Percentiles rank a stretch among this genome's conserved stretches.
Evolutionary conservation across 2,329 filamentous ascomycete genomes (phyloP).

Genomic region (Cordyceps javanica): DNA sequence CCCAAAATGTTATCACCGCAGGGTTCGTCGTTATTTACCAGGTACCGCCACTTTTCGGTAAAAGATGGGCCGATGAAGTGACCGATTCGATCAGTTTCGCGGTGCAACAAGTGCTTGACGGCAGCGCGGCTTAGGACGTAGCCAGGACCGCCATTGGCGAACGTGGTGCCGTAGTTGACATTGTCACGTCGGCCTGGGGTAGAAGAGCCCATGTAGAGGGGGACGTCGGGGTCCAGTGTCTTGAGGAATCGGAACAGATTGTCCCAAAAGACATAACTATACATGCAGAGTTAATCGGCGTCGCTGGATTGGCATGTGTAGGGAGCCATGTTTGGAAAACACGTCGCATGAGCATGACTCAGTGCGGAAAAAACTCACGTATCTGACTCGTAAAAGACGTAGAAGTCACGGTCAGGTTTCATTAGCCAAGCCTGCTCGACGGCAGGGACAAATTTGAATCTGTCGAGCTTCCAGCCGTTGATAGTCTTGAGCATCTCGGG

Average conservation of each 20-base stretch:
- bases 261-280: conserved; percentile 17
- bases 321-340: too few species aligned
- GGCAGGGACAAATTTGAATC: conserved; percentile 53
- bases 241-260: conserved; percentile 15
- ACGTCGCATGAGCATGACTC: too few species aligned
- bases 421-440: conserved; percentile 42
- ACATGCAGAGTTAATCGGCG: neutral
- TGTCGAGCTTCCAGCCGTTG: conserved; percentile 47
- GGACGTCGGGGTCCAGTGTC: conserved; percentile 9
- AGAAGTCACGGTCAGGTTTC: conserved; percentile 45
- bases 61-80: conserved; percentile 2
- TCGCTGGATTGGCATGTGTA: too few species aligned
- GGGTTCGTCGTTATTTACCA: conserved; percentile 9
- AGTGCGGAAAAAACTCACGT: conserved; percentile 39
- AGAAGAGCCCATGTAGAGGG: conserved; percentile 9
- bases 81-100: neutral
- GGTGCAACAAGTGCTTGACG: conserved; percentile 14
- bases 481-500: conserved; percentile 25
- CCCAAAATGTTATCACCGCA: conserved; percentile 15
- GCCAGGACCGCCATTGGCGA: conserved; percentile 17
- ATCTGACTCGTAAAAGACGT: conserved; percentile 51
- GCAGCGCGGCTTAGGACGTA: conserved; percentile 16
- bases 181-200: conserved; percentile 2
- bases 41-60: conserved; percentile 10
- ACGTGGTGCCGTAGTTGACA: neutral